Evolutionary conservation across 257 asterid genomes (phyloP).

Genomic region (Capsicum pubescens): DNA sequence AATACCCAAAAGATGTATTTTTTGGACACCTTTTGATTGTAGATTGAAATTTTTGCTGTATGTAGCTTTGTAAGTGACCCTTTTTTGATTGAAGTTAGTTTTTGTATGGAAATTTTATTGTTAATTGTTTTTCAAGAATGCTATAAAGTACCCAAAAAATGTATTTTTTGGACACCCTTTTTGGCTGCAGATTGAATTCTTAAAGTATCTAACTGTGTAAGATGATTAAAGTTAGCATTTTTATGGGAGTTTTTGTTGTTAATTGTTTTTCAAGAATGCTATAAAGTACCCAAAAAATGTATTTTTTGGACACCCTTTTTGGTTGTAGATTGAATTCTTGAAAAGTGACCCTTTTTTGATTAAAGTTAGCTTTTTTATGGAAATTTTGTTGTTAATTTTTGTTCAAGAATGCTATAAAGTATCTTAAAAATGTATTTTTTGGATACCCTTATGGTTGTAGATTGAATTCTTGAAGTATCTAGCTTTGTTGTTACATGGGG

Average conservation of each 20-base stretch:
- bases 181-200: neutral
- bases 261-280: too few relatives aligned
- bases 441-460: neutral
- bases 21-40: too few relatives aligned
- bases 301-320: too few relatives aligned
- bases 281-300: too few relatives aligned
- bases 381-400: too few relatives aligned
- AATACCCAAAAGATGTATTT: too few relatives aligned
- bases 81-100: too few relatives aligned
- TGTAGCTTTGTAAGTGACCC: neutral
- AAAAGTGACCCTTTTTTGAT: too few relatives aligned
- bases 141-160: neutral
- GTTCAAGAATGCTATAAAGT: too few relatives aligned
- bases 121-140: too few relatives aligned
- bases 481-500: conserved; percentile 1
- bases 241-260: neutral
- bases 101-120: too few relatives aligned
- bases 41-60: neutral
- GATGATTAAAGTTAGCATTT: neutral
- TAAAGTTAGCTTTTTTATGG: too few relatives aligned
- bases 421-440: neutral
- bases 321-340: neutral
- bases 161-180: conserved; percentile 2
- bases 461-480: neutral
- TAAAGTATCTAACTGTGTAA: neutral